Evolutionary conservation across 164 flowering plant genomes (phyloP), one percentile per base, ranked within the genome.

Genomic region (Umbellularia californica): DNA sequence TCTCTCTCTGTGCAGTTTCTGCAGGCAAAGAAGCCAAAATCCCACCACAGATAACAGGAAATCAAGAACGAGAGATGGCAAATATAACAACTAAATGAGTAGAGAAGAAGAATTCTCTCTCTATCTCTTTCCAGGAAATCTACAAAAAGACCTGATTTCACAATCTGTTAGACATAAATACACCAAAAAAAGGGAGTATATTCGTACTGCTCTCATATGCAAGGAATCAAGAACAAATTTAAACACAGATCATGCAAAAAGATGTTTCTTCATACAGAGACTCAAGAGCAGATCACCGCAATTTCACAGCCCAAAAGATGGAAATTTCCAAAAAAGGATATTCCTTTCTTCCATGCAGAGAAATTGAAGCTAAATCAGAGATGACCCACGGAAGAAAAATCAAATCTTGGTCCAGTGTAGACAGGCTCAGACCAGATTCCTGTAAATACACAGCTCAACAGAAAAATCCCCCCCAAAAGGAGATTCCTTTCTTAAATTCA

Each of bases 11-110:
- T n/a, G n/a, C 35, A 74, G 24, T 50, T 65, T 65, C 28, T 3
- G 70, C 69, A 70, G 28, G n/a, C 28, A 65, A 65, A 70, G 33
- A 25, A 52, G n/a, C 30, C 12, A 60, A 70, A 70, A 73, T 28
- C 22, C 66, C 27, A 70, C 20, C 71, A 25, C 70, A 74, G 50
- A 68, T 17, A 28, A 71, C 66, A 52, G 72, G n/a, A 75, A 60
- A 51, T 50, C 63, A 73, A 63, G 23, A 27, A 9, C 64, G 50
- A 70, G 50, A 50, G 19, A 71, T 6, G 12, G 70, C 27, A 68
- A 68, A 52, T 13, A 47, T 2, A 14, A 19, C 23, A 22, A 65
- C 35, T 50, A 73, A 22, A 22, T 22, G 10, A 64, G 67, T 11
- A 22, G 24, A 22, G 5, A 64, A 22, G 14, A 22, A 64, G 28